A percentile compares a stretch with the other conserved stretches of the same genome.
Conservation (phyloP, 305 asterid species). For the Plantago coronopus region DNA sequence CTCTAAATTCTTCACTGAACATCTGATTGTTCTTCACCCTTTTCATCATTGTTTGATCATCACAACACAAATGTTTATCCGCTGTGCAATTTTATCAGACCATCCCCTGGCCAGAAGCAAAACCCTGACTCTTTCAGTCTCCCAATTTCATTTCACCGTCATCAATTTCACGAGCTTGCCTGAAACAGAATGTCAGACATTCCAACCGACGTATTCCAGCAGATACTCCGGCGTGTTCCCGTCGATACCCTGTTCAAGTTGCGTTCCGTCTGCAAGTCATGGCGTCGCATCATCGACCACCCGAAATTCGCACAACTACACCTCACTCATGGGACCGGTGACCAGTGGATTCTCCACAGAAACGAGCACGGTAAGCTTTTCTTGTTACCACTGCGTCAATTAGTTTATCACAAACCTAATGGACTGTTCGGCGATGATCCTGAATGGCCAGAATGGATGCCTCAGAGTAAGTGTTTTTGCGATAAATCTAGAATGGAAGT, state of each 20-base stretch:
- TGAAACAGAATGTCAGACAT: neutral
- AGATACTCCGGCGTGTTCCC: neutral
- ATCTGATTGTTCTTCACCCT: too few relatives aligned
- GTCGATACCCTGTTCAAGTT: neutral
- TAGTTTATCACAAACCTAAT: neutral
- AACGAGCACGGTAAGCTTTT: neutral
- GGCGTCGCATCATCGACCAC: constrained; percentile 1
- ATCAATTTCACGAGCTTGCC: too few relatives aligned
- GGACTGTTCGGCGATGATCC: too few relatives aligned
- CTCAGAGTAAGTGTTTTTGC: too few relatives aligned
- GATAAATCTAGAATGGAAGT: too few relatives aligned
- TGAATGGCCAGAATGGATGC: too few relatives aligned
- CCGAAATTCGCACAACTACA: neutral
- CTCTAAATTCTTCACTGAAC: too few relatives aligned
- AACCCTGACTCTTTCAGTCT: too few relatives aligned
- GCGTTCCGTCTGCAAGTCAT: neutral
- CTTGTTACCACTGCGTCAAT: neutral
- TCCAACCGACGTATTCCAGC: neutral
- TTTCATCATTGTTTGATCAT: too few relatives aligned
- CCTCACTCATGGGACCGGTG: neutral
- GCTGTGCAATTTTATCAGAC: too few relatives aligned
- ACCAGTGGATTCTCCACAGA: neutral
- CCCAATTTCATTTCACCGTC: too few relatives aligned
- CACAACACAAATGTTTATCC: too few relatives aligned
- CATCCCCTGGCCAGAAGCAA: neutral